phyloP scores from a whole-genome alignment of 2,329 filamentous ascomycete genomes.

The Fusarium liriodendri region DNA sequence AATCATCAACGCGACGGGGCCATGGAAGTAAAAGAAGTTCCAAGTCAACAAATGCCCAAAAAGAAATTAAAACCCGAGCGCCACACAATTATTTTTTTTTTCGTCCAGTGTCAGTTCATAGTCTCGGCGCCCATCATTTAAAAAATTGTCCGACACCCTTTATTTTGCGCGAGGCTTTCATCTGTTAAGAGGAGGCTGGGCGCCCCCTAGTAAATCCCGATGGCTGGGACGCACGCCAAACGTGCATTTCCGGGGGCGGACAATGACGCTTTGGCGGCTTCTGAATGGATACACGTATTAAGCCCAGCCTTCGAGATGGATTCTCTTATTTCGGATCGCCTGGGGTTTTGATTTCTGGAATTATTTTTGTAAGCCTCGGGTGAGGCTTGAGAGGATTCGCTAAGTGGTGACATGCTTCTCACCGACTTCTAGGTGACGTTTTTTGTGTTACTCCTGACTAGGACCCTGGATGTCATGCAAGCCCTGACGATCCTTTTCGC shows the following conservation, averaged over 20 bases:
- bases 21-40: neutral
- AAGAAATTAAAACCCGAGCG: neutral
- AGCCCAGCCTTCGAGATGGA: conserved; percentile 20
- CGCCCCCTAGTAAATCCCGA: conserved; percentile 3
- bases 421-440: neutral
- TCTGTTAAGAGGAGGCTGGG: conserved; percentile 25
- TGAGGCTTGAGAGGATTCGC: neutral
- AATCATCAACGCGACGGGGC: neutral
- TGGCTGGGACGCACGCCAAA: conserved; percentile 29
- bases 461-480: neutral
- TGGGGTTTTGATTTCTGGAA: neutral
- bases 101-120: conserved; percentile 16
- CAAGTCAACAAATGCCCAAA: conserved; percentile 3
- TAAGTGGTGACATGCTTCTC: neutral
- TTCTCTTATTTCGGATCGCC: conserved; percentile 7
- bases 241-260: conserved; percentile 11
- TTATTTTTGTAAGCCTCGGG: neutral
- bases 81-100: neutral
- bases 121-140: neutral
- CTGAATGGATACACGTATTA: conserved; percentile 32
- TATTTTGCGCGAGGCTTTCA: conserved; percentile 21
- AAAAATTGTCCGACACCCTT: neutral
- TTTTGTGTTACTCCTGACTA: neutral
- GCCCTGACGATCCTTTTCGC: neutral
- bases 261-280: conserved; percentile 20